Base-by-base conservation (phyloP, 768 basidiomycete genomes). In the Termitomyces sp. region DNA sequence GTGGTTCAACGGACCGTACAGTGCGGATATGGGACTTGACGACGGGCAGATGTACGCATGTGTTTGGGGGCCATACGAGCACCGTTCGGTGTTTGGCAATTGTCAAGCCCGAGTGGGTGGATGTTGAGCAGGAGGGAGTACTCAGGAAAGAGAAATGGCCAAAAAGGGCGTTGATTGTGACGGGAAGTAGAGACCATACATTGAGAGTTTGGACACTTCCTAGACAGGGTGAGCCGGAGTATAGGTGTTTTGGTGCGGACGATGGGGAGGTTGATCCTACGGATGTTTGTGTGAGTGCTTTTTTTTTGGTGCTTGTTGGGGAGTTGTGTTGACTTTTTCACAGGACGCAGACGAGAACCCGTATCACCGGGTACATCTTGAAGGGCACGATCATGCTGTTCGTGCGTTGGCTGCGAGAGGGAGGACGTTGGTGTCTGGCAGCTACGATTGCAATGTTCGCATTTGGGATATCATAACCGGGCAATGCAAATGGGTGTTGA, bases 61-160 rank as follows among this genome's bases (percentile, higher is more conserved):
- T 93, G 18, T 98, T 98, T 72, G 88, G 93, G 37, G 96, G 96
- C 0, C 96, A 99, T 73, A 97, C 93, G 30, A 93, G 91, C 67
- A 99, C 96, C 0, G 95, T 99, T 27, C 84, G 96, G 48, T 98
- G 96, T 74, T 79, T 99, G 8, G 91, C 95, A 42, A 96, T 99
- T 62, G 91, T 98, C 55, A 93, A 95, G 68, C 96, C 96, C 0
- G 94, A 95, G 67, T 81, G 84, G 80, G 79, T 95, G 7, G 87
- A 91, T 61, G 81, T 88, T 15, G 86, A 89, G 69, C 76, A 79
- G 34, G 87, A 89, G 57, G 73, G 77, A 7, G 72, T 81, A 46
- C 76, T 87, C 51, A 77, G 76, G 41, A 84, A 83, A 64, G 89
- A 93, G 73, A 88, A 84, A 76, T 82, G 80, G 80, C 81, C 81